Conservation (phyloP, 1,284 basidiomycete genomes). For the Kalmanozyma brasiliensis region DNA sequence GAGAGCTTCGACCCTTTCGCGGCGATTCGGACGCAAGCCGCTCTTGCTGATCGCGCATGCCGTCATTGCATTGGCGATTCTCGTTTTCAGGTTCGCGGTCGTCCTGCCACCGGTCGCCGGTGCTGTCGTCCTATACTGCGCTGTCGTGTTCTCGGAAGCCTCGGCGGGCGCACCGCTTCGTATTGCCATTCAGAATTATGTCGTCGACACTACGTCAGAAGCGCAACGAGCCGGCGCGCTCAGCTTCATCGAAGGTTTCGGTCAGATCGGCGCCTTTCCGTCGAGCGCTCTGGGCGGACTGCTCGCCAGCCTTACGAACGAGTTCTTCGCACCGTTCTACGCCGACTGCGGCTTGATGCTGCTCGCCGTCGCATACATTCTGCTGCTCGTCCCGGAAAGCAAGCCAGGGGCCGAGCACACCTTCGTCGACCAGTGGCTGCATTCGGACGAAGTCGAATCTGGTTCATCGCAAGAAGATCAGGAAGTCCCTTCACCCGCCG, state of each 20-base stretch:
- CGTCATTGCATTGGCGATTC: slow-evolving; percentile 48
- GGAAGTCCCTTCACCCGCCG: not conserved
- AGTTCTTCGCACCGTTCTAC: slow-evolving; percentile 63
- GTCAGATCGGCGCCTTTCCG: slow-evolving; percentile 61
- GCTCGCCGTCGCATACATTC: slow-evolving; percentile 47
- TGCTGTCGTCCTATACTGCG: slow-evolving; percentile 46
- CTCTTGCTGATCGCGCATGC: slow-evolving; percentile 51
- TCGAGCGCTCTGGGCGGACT: slow-evolving; percentile 55
- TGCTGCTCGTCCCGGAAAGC: slow-evolving; percentile 58
- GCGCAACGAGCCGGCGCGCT: slow-evolving; percentile 53
- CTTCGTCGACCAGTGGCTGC: slow-evolving; percentile 52
- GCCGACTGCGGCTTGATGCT: slow-evolving; percentile 51
- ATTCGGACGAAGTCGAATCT: slow-evolving; percentile 33
- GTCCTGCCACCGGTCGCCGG: slow-evolving; percentile 45
- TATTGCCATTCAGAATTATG: slow-evolving; percentile 62
- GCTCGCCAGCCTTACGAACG: slow-evolving; percentile 53
- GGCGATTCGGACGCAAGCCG: slow-evolving; percentile 57
- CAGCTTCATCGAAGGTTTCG: slow-evolving; percentile 62
- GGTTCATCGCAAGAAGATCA: slow-evolving; percentile 15
- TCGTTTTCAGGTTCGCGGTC: slow-evolving; percentile 51
- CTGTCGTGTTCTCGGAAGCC: slow-evolving; percentile 55
- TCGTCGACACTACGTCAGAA: slow-evolving; percentile 61
- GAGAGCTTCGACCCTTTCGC: slow-evolving; percentile 43
- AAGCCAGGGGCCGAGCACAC: slow-evolving; percentile 46
- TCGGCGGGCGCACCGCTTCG: slow-evolving; percentile 57